Conservation (phyloP, 805 yeast genomes). For the Pichia rugopelliculosa region DNA sequence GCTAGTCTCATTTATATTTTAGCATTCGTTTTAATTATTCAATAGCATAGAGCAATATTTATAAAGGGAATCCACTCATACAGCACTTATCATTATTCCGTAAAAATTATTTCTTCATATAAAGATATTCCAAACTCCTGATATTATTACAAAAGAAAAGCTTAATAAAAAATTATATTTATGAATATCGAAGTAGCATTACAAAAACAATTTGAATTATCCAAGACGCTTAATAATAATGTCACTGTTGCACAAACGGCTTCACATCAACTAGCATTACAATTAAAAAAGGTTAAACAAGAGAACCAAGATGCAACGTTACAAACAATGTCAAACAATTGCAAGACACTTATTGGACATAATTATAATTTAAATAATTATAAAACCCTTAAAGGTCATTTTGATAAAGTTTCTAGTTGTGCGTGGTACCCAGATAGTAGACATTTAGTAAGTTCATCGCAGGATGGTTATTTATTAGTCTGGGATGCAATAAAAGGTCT, state of each 20-base stretch:
- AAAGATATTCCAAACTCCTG: too few relatives aligned
- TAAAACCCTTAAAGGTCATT: constrained; percentile 53
- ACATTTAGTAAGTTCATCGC: constrained; percentile 64
- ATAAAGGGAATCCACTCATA: too few relatives aligned
- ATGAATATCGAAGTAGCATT: constrained; percentile 11
- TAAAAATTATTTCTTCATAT: too few relatives aligned
- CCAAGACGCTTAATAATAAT: constrained; percentile 16
- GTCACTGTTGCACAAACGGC: constrained; percentile 22
- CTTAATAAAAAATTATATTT: too few relatives aligned
- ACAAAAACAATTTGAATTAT: constrained; percentile 21
- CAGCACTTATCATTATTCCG: too few relatives aligned
- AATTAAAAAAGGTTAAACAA: constrained; percentile 22
- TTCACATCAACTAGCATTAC: constrained; percentile 20
- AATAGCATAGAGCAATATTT: too few relatives aligned
- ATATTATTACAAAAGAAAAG: too few relatives aligned
- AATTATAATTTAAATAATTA: constrained; percentile 16
- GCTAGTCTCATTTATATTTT: too few relatives aligned
- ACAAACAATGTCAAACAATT: constrained; percentile 20
- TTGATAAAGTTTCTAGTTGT: constrained; percentile 61
- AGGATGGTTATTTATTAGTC: constrained; percentile 75
- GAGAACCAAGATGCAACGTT: constrained; percentile 24
- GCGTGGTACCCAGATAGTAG: constrained; percentile 64
- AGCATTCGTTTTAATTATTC: too few relatives aligned
- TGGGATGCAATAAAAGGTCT: constrained; percentile 77
- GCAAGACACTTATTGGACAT: constrained; percentile 10